A percentile compares a stretch with the other conserved stretches of the same genome.
Conservation (phyloP, 1,139 yeast species). For the Yamadazyma membranifaciens region DNA sequence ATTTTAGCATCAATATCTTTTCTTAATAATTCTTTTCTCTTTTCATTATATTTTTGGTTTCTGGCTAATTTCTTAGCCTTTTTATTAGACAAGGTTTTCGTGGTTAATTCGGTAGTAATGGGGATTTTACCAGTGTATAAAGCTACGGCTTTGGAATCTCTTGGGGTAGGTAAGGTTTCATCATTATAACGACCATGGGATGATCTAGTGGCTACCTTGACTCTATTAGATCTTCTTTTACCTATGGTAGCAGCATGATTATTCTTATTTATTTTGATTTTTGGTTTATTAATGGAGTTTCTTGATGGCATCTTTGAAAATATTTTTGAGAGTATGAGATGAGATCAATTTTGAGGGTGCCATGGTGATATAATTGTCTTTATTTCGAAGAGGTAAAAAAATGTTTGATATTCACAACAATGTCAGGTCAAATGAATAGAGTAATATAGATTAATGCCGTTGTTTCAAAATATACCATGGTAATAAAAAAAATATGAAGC, state of each 20-base stretch:
- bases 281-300: constrained; percentile 79
- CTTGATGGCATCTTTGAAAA: constrained; percentile 62
- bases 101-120: constrained; percentile 40
- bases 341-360: constrained; percentile 3
- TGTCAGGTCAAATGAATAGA: not conserved
- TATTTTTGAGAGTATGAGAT: constrained; percentile 5
- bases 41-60: constrained; percentile 66
- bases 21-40: constrained; percentile 47
- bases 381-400: not conserved
- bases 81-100: constrained; percentile 73
- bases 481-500: too few relatives aligned
- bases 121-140: constrained; percentile 48
- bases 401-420: too few relatives aligned
- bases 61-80: constrained; percentile 80
- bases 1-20: constrained; percentile 50
- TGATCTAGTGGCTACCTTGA: constrained; percentile 43
- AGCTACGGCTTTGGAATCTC: constrained; percentile 64
- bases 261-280: constrained; percentile 55
- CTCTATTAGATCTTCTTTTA: constrained; percentile 57
- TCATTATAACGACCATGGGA: constrained; percentile 45
- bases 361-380: not conserved
- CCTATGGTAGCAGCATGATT: constrained; percentile 55
- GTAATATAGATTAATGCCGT: too few relatives aligned
- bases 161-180: constrained; percentile 39
- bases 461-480: too few relatives aligned